Evolutionary conservation across 2,329 filamentous ascomycete genomes (phyloP), one percentile per base, ranked within the genome.

Genomic region (Pestalotiopsis sp.): DNA sequence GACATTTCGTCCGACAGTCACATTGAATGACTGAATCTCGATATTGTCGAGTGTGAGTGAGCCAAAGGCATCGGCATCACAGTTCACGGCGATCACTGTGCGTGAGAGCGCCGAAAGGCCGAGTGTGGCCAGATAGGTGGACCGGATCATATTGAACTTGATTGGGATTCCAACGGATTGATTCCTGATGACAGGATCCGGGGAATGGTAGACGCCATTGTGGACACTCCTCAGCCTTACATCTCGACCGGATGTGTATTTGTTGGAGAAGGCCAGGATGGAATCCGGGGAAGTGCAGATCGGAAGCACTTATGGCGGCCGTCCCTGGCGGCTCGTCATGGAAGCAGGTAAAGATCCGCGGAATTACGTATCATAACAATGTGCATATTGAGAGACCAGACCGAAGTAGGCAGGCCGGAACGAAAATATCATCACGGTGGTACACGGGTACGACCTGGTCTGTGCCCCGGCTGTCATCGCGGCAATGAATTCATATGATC

Each of bases 341-440:
- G 31, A 41, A 41, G 38, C n/a, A 39, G 60, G 38, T 27, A 20
- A 39, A 64, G 39, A 45, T 25, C 39, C n/a, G 23, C 36, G 17
- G 27, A 14, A 49, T 25, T 39, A 23, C 20, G 23, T 49, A 60
- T 9, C 57, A 52, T 20, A 52, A 52, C 45, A 52, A n/a, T 14
- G 20, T 17, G 23, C 11, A 39, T 64, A 25, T 23, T 13, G 31
- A 41, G 17, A 23, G 14, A 20, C 38, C 62, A 25, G 62, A 20
- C 62, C 39, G 14, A 64, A 49, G 62, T 64, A 49, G 62, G 62
- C 62, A 64, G 62, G n/a, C 20, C 62, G 62, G 62, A 64, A 49
- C 41, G 23, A 45, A 45, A 49, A 49, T 25, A n/a, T 52, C 45
- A 52, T n/a, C 20, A 52, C 17, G 14, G 17, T 52, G 5, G 14